Evolutionary conservation across 768 basidiomycete genomes (phyloP).

Genomic region (Cystobasidium ongulense): DNA sequence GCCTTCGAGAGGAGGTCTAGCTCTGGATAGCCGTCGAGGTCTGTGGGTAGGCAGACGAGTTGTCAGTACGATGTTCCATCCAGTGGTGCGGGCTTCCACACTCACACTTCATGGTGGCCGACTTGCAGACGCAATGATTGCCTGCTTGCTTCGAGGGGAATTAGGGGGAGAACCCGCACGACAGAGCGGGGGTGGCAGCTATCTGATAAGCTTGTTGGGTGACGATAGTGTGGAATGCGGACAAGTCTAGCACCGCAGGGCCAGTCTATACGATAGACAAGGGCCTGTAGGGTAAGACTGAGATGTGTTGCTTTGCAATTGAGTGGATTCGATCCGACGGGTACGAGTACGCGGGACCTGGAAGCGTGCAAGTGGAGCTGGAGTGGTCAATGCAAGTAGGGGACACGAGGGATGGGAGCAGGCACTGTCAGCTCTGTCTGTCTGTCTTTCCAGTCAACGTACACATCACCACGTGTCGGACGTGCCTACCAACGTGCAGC

Average conservation of each 20-base stretch:
- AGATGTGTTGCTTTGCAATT: neutral
- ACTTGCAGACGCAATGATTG: too few relatives aligned
- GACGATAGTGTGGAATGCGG: neutral
- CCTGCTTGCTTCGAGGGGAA: neutral
- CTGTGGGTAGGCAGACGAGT: neutral
- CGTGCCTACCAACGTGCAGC: too few relatives aligned
- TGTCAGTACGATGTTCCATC: too few relatives aligned
- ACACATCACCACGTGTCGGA: too few relatives aligned
- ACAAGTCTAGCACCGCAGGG: neutral
- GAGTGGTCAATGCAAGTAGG: neutral
- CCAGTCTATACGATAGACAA: slow-evolving; percentile 24
- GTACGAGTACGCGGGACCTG: slow-evolving; percentile 26
- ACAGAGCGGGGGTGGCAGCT: neutral
- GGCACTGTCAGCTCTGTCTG: too few relatives aligned
- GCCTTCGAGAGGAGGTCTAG: slow-evolving; percentile 41
- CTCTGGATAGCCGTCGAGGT: slow-evolving; percentile 39
- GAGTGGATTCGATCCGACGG: slow-evolving; percentile 7
- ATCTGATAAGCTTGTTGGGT: neutral
- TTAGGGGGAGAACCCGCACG: neutral
- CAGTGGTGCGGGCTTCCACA: neutral
- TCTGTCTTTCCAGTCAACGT: too few relatives aligned
- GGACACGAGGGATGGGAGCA: too few relatives aligned
- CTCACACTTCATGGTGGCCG: neutral
- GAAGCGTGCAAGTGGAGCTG: neutral
- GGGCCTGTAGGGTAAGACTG: neutral